Base-by-base conservation (phyloP, 176 grass and related monocot species). In the Triticum urartu region DNA sequence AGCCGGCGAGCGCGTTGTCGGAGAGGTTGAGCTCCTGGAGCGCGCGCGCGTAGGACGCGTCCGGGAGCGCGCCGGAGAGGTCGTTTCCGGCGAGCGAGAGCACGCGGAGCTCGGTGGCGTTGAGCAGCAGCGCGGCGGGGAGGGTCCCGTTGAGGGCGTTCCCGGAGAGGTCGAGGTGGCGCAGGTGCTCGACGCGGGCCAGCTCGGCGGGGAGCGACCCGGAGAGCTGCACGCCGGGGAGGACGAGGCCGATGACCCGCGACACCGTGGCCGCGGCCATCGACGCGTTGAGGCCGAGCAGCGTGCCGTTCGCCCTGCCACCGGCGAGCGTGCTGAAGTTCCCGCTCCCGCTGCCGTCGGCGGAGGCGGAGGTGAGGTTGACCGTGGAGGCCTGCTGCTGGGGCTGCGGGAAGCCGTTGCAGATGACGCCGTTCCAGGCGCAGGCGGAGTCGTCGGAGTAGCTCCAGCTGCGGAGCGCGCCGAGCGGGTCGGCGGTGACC, bases 381-480 rank as follows among this genome's bases (percentile, higher is more conserved):
- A 39, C 45, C 2, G 76, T 48, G 40, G 10, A 0, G 22, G 40
- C 6, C 21, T 11, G 71, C 30, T 8, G 59, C n/a, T 48, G 54
- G 7, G 72, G 84, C n/a, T 48, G 54, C 10, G 72, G 84, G 83
- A 93, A 99, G 21, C 92, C 97, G 68, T 90, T 91, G 94, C 94
- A 99, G 45, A 96, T 68, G 87, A 99, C 90, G 20, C 97, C 97
- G 78, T 93, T 99, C 94, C 94, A 99, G 7, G 13, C 79, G 81
- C 97, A 99, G 8, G 92, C 83, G 2, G 87, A 81, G 26, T 65
- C 58, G 83, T 91, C 83, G 83, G 75, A 43, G 89, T 89, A 93
- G 77, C 75, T 79, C 97, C 97, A 99, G 18, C 90, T 78, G 24
- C 76, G 50, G 18, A 99, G 94, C 80, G 83, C 91, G 9, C 82